These are phyloP conservation scores for Xylaria sp. DNA, from an alignment of 2,329 filamentous ascomycete species.

Conservation along the genomic window DNA sequence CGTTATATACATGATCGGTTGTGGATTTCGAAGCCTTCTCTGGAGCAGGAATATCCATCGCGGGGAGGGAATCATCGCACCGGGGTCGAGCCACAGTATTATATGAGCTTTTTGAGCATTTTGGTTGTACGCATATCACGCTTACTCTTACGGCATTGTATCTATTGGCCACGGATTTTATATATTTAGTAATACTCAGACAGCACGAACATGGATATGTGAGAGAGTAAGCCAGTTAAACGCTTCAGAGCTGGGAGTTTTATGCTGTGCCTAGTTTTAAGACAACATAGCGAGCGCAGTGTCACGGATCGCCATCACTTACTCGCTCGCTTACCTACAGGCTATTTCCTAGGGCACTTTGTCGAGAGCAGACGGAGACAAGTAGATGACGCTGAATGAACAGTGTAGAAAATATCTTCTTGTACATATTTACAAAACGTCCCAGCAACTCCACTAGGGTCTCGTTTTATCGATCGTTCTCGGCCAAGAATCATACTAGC, in stretches of 20 bases:
- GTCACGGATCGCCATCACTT: neutral
- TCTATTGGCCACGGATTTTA: neutral
- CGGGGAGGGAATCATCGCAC: neutral
- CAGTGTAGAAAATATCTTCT: conserved; percentile 44
- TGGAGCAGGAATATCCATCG: neutral
- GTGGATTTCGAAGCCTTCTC: neutral
- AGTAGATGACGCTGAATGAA: conserved; percentile 38
- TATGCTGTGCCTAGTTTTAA: neutral
- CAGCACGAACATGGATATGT: neutral
- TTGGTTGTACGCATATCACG: conserved; percentile 1
- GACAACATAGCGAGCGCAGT: neutral
- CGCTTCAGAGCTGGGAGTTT: neutral
- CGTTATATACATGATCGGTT: conserved; percentile 14
- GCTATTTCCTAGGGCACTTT: neutral
- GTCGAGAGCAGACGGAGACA: neutral
- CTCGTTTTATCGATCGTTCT: conserved; percentile 7
- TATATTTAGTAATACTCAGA: neutral
- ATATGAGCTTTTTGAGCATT: neutral
- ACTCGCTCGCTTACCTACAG: neutral
- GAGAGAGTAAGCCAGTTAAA: neutral
- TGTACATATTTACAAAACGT: conserved; percentile 49
- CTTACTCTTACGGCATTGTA: neutral
- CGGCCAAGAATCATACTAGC: conserved; percentile 11
- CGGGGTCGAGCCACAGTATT: neutral
- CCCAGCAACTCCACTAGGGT: conserved; percentile 5